Evolutionary conservation across 2,329 filamentous ascomycete genomes (phyloP).

Genomic region (Sporothrix humicola): DNA sequence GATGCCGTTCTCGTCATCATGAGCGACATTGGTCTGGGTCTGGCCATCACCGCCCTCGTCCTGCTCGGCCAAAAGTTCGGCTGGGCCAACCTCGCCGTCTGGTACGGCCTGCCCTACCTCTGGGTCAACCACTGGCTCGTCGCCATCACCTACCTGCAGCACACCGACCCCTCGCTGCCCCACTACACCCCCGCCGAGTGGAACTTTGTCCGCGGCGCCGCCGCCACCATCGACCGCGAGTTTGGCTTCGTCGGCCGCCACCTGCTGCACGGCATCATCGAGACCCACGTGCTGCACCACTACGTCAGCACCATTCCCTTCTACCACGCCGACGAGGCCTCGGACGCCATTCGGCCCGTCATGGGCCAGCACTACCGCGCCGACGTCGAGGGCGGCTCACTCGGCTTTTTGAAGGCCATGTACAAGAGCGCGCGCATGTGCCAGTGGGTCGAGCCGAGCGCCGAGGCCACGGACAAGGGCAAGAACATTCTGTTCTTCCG

Average conservation of each 20-base stretch:
- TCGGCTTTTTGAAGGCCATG: slow-evolving; percentile 84
- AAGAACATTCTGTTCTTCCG: slow-evolving; percentile 92
- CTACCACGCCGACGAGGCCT: slow-evolving; percentile 42
- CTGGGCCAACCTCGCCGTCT: slow-evolving; percentile 84
- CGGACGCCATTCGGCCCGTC: slow-evolving; percentile 65
- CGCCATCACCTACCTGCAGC: slow-evolving; percentile 94
- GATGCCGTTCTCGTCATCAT: slow-evolving; percentile 86
- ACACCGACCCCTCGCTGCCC: slow-evolving; percentile 90
- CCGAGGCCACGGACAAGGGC: slow-evolving; percentile 77
- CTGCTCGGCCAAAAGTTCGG: slow-evolving; percentile 78
- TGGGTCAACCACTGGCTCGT: slow-evolving; percentile 99
- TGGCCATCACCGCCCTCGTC: slow-evolving; percentile 67
- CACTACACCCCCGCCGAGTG: slow-evolving; percentile 86
- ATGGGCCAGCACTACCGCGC: slow-evolving; percentile 96
- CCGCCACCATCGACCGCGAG: slow-evolving; percentile 94
- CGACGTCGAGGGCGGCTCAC: slow-evolving; percentile 74
- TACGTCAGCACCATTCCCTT: slow-evolving; percentile 88
- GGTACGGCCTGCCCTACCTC: slow-evolving; percentile 94
- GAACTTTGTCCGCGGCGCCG: slow-evolving; percentile 91
- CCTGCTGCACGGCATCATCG: slow-evolving; percentile 91
- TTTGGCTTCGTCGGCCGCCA: slow-evolving; percentile 92
- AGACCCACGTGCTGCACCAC: slow-evolving; percentile 97
- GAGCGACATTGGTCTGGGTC: slow-evolving; percentile 79
- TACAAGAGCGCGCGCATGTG: slow-evolving; percentile 84
- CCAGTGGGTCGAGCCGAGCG: slow-evolving; percentile 96